Evolutionary conservation across 495 filamentous ascomycete species (phyloP), one percentile per base, ranked within the genome.

Genomic region (Penicillium simplicissimum): DNA sequence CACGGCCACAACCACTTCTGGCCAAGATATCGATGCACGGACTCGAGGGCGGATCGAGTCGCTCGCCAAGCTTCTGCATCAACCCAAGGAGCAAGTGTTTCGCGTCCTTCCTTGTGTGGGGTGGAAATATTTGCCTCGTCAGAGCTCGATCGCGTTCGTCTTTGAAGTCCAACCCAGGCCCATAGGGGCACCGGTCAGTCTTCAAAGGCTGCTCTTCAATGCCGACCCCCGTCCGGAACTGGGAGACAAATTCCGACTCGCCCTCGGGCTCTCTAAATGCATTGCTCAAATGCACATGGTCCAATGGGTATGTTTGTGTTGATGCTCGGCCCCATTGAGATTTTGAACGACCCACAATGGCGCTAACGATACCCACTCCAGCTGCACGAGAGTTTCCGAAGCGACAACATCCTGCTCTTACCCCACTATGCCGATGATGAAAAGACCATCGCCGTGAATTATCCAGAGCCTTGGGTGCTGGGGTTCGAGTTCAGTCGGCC

Each of bases 361-460:
- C 36, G 25, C 54, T 57, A 35, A 57, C n/a, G 31, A 40, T 34
- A 53, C 51, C 51, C 33, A 45, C 23, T 13, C 33, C 23, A 45
- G 54, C 37, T 57, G 7, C 37, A 57, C 15, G 54, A 56, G 36
- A 56, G 53, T 19, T 42, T 56, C 53, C 53, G 53, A 56, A 56
- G 53, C 53, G 53, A 42, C 53, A 56, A 56, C 14, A 42, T 42
- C 53, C 53, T 56, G 4, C 36, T 56, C 19, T 23, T 56, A 7
- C 53, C 36, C 37, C 36, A 56, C 21, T 38, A 45, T 17, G 37
- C 31, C 23, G 21, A 42, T 7, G 36, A 43, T 42, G 23, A 31
- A 34, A 53, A 36, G 33, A 11, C 6, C 10, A 14, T 56, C 13
- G 37, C 36, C 45, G 53, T 56, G 10, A 56, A 56, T 23, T 56